phyloP scores from a whole-genome alignment of 2,329 filamentous ascomycete species.

The Epichloe sp. region DNA sequence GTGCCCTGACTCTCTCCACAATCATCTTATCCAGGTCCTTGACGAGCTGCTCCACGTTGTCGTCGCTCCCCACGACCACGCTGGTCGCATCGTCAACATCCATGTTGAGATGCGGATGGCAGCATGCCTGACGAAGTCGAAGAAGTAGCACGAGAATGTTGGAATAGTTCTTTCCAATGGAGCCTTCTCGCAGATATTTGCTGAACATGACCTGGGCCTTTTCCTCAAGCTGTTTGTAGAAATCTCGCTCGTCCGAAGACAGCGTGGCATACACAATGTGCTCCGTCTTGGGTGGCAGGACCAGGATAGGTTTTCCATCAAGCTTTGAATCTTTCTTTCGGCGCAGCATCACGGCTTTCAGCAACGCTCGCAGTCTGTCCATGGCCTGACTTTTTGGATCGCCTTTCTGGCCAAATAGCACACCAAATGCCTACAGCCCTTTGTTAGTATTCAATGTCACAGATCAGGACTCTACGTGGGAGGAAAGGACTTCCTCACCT shows the following conservation, averaged over 20 bases:
- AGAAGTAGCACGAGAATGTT: constrained; percentile 71
- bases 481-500: constrained; percentile 22
- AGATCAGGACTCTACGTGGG: neutral
- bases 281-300: constrained; percentile 62
- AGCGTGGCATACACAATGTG: constrained; percentile 65
- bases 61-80: constrained; percentile 20
- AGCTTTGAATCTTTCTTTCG: constrained; percentile 69
- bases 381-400: constrained; percentile 52
- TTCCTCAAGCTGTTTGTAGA: constrained; percentile 62
- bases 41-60: constrained; percentile 48
- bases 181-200: constrained; percentile 57
- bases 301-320: constrained; percentile 69
- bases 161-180: constrained; percentile 57
- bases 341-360: constrained; percentile 71
- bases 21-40: constrained; percentile 45
- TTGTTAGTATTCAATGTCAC: constrained; percentile 7
- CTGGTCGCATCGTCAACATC: constrained; percentile 21
- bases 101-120: constrained; percentile 19
- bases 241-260: constrained; percentile 57
- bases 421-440: constrained; percentile 26
- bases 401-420: constrained; percentile 21
- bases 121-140: constrained; percentile 62
- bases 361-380: constrained; percentile 56
- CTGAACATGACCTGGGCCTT: constrained; percentile 61
- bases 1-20: constrained; percentile 48